Base-by-base conservation (phyloP, 75 land plant genomes). In the Pinus taeda region DNA sequence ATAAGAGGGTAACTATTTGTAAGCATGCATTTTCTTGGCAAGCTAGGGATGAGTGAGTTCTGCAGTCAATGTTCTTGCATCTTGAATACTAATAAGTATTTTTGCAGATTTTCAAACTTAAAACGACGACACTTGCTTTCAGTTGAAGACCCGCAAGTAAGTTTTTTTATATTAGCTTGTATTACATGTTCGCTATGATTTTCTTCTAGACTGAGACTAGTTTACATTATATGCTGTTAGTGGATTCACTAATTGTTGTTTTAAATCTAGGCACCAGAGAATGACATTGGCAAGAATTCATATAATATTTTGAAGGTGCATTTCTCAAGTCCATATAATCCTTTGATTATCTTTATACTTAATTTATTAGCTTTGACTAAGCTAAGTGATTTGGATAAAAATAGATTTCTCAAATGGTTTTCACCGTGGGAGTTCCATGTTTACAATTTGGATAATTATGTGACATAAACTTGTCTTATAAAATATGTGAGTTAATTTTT, bases 271-370 rank as follows among this genome's bases (percentile, higher is more conserved):
- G 78, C 79, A 24, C 96, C 98, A 45, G 93, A 89, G 2, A 95
- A 95, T 82, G 98, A 95, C 87, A 93, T 95, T 53, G 98, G 95
- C 73, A 93, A 86, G 84, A 93, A 87, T 74, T 95, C 98, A n/a
- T 95, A 81, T 65, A 93, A 91, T 58, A 91, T 93, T 75, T 85
- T 66, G 62, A 88, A 95, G 98, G 98, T 95, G 22, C 62, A 15
- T 49, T 36, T 21, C 53, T 75, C 72, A 39, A 39, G n/a, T 20
- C 55, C 72, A 21, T 57, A 20, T 29, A 7, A 2, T 29, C 15
- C 15, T 15, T 29, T 57, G 67, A 22, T 42, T 75, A 63, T 59
- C 26, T 71, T 4, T 21, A 7, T 22, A 76, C 20, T 30, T 6
- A 4, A 42, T 76, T 37, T 60, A 3, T 60, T 18, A 21, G 4